Base-by-base conservation (phyloP, 1,284 basidiomycete species). In the Porogramme epimiltina region DNA sequence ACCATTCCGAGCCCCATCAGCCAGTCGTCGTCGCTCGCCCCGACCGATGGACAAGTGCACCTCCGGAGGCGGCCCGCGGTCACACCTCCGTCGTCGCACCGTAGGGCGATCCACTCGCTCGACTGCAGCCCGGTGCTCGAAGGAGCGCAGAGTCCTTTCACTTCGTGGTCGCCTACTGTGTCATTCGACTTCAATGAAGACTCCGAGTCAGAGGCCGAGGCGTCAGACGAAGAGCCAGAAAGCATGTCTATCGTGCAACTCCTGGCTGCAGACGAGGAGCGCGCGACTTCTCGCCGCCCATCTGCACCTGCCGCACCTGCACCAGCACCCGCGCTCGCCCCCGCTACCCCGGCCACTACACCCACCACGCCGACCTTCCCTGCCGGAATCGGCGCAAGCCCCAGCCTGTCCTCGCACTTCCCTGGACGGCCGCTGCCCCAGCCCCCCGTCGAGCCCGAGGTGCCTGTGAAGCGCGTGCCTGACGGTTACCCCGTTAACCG, bases 391-490 rank as follows among this genome's bases (percentile, higher is more conserved):
- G 34, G n/a, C 34, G 34, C 34, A 37, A n/a, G 34, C n/a, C n/a
- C 34, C 9, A 37, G 41, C 16, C 45, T 54, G 24, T 54, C 51
- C 16, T 50, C 62, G 42, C 68, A 72, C 49, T 71, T 71, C 37
- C 65, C 57, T 13, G 70, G 70, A 3, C 54, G 70, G 3, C 70
- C 70, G 8, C 64, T 72, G 2, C 70, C 70, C 6, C 66, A 55
- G 11, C 59, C 63, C 2, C 70, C 70, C 34, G 41, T 45, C 0
- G 62, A 60, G 43, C 51, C 48, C 3, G 42, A 28, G 23, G n/a
- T n/a, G 19, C 49, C 49, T 1, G 51, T 55, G 25, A 58, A 58
- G 51, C 24, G 51, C 11, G 37, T 58, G 4, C 46, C 56, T 24
- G 56, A 58, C 20, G 53, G 53, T 19, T 47, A 58, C 33, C 49